These are phyloP conservation scores for Phylloboletellus chloephorus DNA, from an alignment of 1,284 basidiomycete genomes.

Conservation along the genomic window DNA sequence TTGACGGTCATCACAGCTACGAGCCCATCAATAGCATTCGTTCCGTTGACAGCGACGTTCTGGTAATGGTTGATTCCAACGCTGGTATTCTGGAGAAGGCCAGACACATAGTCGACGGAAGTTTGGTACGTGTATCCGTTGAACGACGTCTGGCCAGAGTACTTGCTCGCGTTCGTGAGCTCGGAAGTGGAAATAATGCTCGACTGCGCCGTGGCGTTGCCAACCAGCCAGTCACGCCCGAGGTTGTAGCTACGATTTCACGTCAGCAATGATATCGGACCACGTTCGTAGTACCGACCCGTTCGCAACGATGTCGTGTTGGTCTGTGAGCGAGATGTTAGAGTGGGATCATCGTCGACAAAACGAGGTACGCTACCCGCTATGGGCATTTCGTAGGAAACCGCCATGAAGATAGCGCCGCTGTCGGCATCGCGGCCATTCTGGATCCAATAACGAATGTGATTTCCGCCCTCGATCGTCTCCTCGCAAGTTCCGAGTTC, in stretches of 20 bases:
- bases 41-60: slow-evolving; percentile 53
- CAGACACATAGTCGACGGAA: slow-evolving; percentile 60
- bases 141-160: slow-evolving; percentile 50
- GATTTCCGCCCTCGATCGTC: slow-evolving; percentile 83
- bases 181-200: slow-evolving; percentile 45
- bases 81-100: slow-evolving; percentile 64
- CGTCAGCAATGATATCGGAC: slow-evolving; percentile 1
- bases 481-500: slow-evolving; percentile 78
- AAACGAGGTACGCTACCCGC: slow-evolving; percentile 37
- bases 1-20: slow-evolving; percentile 79
- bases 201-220: slow-evolving; percentile 62
- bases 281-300: slow-evolving; percentile 37
- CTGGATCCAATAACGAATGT: slow-evolving; percentile 89
- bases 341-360: background rate
- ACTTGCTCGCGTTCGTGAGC: slow-evolving; percentile 53
- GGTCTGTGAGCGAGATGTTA: slow-evolving; percentile 21
- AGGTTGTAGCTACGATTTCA: slow-evolving; percentile 45
- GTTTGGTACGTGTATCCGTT: slow-evolving; percentile 69
- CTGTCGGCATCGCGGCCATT: slow-evolving; percentile 59
- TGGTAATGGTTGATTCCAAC: slow-evolving; percentile 74
- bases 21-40: slow-evolving; percentile 76
- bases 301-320: slow-evolving; percentile 53
- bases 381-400: slow-evolving; percentile 69
- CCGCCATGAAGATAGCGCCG: slow-evolving; percentile 80
- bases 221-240: slow-evolving; percentile 75